Evolutionary conservation across 352 stramenopile genomes (phyloP), one percentile per base, ranked within the genome.

Genomic region (Globisporangium radiosum): DNA sequence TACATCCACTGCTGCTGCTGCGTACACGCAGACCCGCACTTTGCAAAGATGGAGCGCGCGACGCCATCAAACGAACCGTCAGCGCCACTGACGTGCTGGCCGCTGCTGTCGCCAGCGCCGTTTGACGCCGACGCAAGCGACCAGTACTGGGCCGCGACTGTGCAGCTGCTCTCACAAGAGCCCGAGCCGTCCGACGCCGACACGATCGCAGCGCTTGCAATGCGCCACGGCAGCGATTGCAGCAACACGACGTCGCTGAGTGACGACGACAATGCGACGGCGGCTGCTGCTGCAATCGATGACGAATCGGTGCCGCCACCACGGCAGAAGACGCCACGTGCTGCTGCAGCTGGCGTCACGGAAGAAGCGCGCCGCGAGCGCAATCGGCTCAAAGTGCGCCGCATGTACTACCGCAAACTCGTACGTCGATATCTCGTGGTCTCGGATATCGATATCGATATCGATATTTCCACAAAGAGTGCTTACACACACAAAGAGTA

Each of bases 371-470:
- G 54, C 2, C 60, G 60, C 48, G 50, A 61, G 48, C 60, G 55
- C 42, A 60, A 66, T 37, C 54, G 60, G 4, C 43, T 66, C 19
- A 60, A 61, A 58, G 60, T 60, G 19, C 60, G 60, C 5, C 60
- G 60, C 4, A 51, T 62, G 39, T 66, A 66, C 54, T 58, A 66
- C 37, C 55, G 60, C 44, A 66, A 66, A 19, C 54, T 66, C 39
- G 60, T 60, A 52, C 51, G 49, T 59, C 10, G 44, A 10, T 49
- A 11, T 9, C 4, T 60, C 5, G 25, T 17, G 6, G 13, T 53
- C 5, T 33, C 4, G 33, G 15, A 15, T 36, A 11, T 37, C 1
- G 25, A 33, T 33, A n/a, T 25, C 17, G 17, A 19, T 19, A 19
- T 19, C 17, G 17, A 44, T 59, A 13, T 17, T 47, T 40, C 33